phyloP scores from a whole-genome alignment of 2,329 filamentous ascomycete species.

The Ramularia collo-cygni region DNA sequence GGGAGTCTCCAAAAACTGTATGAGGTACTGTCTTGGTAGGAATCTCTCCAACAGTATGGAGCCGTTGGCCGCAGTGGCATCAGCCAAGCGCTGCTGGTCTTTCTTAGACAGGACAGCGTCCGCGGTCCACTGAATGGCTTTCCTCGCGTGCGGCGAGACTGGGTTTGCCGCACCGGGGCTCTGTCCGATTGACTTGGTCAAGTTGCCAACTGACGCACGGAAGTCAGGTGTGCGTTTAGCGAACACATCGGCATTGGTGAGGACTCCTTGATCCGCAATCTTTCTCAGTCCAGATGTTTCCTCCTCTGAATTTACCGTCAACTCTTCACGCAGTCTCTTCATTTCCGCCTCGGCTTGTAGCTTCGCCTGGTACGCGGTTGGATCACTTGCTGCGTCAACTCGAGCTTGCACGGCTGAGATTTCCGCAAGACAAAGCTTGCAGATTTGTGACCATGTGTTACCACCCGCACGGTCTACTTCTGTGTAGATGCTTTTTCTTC shows the following conservation, averaged over 20 bases:
- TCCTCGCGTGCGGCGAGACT: conserved; percentile 32
- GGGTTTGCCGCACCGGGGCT: conserved; percentile 33
- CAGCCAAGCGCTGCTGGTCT: conserved; percentile 47
- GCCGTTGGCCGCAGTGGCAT: background rate
- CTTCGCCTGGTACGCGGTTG: conserved; percentile 14
- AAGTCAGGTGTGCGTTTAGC: conserved; percentile 14
- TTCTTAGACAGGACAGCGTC: conserved; percentile 34
- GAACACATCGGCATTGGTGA: conserved; percentile 21
- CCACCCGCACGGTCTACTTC: conserved; percentile 78
- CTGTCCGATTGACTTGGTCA: conserved; percentile 45
- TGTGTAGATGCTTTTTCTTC: conserved; percentile 73
- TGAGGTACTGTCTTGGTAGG: conserved; percentile 26
- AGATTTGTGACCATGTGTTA: conserved; percentile 74
- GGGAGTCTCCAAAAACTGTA: conserved; percentile 43
- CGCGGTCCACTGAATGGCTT: conserved; percentile 26
- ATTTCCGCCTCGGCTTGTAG: conserved; percentile 10
- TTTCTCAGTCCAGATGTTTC: conserved; percentile 16
- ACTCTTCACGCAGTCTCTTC: conserved; percentile 14
- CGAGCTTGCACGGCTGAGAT: conserved; percentile 61
- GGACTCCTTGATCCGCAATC: conserved; percentile 24
- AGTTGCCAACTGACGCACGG: conserved; percentile 35
- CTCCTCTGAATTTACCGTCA: conserved; percentile 13
- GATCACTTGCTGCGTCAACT: conserved; percentile 47
- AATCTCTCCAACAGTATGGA: background rate
- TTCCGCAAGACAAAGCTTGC: conserved; percentile 60